Percentiles rank a stretch among this genome's conserved stretches.
These are phyloP conservation scores for Epichloe glyceriae DNA, from an alignment of 2,329 filamentous ascomycete species.

Conservation along the genomic window DNA sequence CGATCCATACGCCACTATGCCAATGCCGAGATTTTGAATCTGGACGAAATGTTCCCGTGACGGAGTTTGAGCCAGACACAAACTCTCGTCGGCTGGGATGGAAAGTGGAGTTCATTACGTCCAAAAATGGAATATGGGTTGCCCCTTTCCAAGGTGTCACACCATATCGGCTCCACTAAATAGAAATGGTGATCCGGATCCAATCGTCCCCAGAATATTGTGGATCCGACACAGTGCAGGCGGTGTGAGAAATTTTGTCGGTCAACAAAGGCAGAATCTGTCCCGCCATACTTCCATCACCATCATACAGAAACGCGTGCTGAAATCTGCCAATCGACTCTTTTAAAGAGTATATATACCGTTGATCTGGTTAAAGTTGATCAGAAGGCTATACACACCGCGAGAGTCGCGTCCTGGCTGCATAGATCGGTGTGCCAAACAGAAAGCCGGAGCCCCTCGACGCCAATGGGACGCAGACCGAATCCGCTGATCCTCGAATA, in stretches of 20 bases:
- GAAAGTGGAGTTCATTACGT: too few species aligned
- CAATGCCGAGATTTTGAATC: too few species aligned
- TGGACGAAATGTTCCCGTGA: too few species aligned
- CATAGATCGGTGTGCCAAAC: slow-evolving; percentile 12
- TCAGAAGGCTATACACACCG: not conserved
- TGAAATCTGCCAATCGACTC: not conserved
- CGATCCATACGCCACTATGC: too few species aligned
- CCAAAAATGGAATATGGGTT: too few species aligned
- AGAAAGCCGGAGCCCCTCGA: slow-evolving; percentile 8
- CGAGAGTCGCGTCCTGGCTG: slow-evolving; percentile 13
- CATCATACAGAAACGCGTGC: not conserved
- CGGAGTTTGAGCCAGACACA: too few species aligned
- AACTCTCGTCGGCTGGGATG: too few species aligned
- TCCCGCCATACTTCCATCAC: slow-evolving; percentile 10
- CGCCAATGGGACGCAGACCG: slow-evolving; percentile 65
- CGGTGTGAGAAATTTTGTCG: slow-evolving; percentile 24
- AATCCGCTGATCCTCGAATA: slow-evolving; percentile 78
- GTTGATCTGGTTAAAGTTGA: not conserved
- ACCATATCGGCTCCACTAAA: not conserved
- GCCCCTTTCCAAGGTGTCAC: too few species aligned
- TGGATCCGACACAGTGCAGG: slow-evolving; percentile 9
- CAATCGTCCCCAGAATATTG: not conserved
- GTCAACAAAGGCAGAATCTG: slow-evolving; percentile 22
- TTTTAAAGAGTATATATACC: not conserved
- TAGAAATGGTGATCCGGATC: not conserved